Percentiles rank a stretch among this genome's conserved stretches.
Conservation (phyloP, 75 land plant genomes). For the Isoetes taiwanensis region DNA sequence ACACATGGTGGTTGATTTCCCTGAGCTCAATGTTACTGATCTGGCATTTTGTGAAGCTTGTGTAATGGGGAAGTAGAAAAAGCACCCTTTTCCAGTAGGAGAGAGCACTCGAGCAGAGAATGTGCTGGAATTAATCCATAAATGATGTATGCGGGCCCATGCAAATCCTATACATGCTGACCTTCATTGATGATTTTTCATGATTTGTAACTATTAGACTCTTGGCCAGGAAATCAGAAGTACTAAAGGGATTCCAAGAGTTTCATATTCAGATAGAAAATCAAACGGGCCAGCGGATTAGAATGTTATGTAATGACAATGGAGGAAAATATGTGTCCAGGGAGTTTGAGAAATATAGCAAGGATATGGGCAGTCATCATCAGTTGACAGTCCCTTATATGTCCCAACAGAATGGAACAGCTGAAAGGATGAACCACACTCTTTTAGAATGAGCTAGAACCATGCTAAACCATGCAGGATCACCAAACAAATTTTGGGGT, state of each 20-base stretch:
- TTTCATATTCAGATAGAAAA: neutral
- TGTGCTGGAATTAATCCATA: no score
- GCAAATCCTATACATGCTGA: no score
- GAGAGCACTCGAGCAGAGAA: no score
- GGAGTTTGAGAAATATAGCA: neutral
- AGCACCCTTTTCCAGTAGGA: no score
- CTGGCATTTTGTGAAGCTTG: no score
- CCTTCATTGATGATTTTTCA: no score
- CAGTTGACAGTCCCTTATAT: neutral
- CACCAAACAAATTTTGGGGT: neutral
- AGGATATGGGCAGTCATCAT: constrained; percentile 1
- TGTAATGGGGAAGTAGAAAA: no score
- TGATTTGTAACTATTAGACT: no score
- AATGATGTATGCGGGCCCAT: no score
- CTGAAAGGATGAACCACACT: neutral
- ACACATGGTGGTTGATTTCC: no score
- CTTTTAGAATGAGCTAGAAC: neutral
- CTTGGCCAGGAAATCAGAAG: neutral
- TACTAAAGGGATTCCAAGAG: neutral
- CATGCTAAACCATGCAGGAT: neutral
- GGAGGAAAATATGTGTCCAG: neutral
- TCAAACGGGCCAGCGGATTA: neutral
- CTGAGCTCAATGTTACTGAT: no score
- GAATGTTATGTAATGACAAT: no score
- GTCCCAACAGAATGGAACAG: constrained; percentile 7